Base-by-base conservation (phyloP, 2,329 filamentous ascomycete species). In the Myriosclerotinia scirpicola region DNA sequence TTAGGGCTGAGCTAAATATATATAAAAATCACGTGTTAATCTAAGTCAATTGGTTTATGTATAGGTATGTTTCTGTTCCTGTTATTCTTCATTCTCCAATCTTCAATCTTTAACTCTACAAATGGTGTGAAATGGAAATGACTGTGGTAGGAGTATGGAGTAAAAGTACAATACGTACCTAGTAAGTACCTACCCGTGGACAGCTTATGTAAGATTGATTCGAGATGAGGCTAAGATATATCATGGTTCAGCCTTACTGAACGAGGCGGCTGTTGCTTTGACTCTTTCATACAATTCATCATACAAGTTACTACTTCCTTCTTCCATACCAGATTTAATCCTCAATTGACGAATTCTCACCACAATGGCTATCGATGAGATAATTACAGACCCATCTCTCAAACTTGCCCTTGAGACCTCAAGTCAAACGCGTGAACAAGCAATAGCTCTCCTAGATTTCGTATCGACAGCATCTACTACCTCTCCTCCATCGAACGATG, bases 351-450 rank as follows among this genome's bases (percentile, higher is more conserved):
- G 7, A 34, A n/a, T 3, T n/a, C 14, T 20, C 30, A 59, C 17
- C 42, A 5, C 60, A 64, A 88, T 88, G 85, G 78, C 83, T 46
- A 81, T 83, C 73, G 79, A 83, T 69, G 79, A 83, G 30, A 84
- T 88, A 69, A 84, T 92, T 69, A 86, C 84, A 66, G 87, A 91
- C 73, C 81, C 85, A 3, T 81, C 84, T 68, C 86, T 96, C 56
- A 81, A 83, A 66, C 83, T 87, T 7, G 89, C 92, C 58, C 82
- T 96, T 59, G 81, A 88, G 70, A 87, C 88, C 66, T 93, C 91
- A n/a, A 83, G 85, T 66, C 84, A 90, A 70, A 88, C 91, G 20
- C 88, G 90, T 71, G 80, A 87, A 60, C 90, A 93, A 78, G 91
- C 90, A 66, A 82, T 90, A 70, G 80, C 81, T 36, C 83, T 93